Percentiles rank a stretch among this genome's conserved stretches.
These are phyloP conservation scores for Hygrophila difformis DNA, from an alignment of 257 asterid genomes.

Conservation along the genomic window DNA sequence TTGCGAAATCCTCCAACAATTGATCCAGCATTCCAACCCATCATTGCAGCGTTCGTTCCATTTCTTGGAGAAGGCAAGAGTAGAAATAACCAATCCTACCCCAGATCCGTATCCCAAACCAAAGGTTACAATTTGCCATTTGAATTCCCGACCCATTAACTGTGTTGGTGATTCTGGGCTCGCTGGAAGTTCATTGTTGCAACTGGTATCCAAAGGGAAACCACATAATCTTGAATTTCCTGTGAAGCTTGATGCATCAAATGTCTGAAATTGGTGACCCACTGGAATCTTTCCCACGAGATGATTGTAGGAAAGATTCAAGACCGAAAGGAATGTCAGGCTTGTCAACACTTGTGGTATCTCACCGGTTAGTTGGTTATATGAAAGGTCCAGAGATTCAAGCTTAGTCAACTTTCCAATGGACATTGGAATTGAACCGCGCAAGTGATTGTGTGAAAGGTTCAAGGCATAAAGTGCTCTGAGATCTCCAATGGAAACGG, in stretches of 20 bases:
- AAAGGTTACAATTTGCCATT: not conserved
- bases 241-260: conserved; percentile 11
- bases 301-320: conserved; percentile 35
- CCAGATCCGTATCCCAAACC: not conserved
- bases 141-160: too few species aligned
- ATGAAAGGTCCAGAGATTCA: conserved; percentile 47
- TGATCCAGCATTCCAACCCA: too few species aligned
- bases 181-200: not conserved
- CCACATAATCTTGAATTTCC: conserved; percentile 34
- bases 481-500: conserved; percentile 35
- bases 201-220: conserved; percentile 14
- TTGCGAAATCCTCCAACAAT: too few species aligned
- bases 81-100: not conserved
- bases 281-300: conserved; percentile 30
- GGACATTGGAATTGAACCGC: conserved; percentile 39
- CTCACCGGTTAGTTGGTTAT: conserved; percentile 30
- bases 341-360: conserved; percentile 30
- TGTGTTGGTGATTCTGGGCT: not conserved
- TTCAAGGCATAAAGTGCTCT: conserved; percentile 46
- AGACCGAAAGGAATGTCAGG: conserved; percentile 35
- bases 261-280: conserved; percentile 25
- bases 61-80: not conserved
- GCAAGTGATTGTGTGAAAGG: conserved; percentile 41
- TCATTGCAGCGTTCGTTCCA: too few species aligned
- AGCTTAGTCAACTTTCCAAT: conserved; percentile 46